Evolutionary conservation across 2,329 filamentous ascomycete species (phyloP).

Genomic region (Botrytis squamosa): DNA sequence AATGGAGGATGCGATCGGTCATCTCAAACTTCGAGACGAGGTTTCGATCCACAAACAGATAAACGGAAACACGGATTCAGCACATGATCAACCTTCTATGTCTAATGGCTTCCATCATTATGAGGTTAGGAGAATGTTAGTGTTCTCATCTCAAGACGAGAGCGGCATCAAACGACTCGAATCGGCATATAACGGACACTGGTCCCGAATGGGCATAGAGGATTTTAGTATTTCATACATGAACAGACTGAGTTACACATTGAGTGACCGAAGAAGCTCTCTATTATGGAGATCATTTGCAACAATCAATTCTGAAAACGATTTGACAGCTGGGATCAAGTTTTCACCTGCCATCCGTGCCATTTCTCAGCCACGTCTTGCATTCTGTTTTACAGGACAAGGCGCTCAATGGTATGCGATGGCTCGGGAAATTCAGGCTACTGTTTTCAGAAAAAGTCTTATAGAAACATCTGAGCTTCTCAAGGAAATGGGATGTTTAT

Average conservation of each 20-base stretch:
- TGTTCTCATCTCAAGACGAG: slow-evolving; percentile 9
- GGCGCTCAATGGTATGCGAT: slow-evolving; percentile 28
- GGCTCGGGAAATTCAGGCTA: slow-evolving; percentile 23
- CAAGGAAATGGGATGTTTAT: slow-evolving; percentile 6
- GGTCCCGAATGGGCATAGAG: too few relatives aligned
- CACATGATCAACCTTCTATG: neutral
- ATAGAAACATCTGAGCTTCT: neutral
- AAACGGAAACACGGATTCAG: too few relatives aligned
- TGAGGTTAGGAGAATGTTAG: neutral
- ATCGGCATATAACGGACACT: neutral
- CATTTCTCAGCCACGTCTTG: neutral
- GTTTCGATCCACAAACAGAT: neutral
- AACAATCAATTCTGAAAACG: neutral
- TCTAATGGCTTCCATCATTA: neutral
- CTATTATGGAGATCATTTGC: neutral
- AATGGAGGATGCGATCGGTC: slow-evolving; percentile 19
- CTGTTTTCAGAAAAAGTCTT: neutral
- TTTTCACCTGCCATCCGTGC: neutral
- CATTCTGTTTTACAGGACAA: slow-evolving; percentile 16
- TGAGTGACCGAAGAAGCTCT: neutral
- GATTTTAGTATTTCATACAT: neutral
- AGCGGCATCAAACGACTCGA: neutral
- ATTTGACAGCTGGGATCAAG: slow-evolving; percentile 20
- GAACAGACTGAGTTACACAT: slow-evolving; percentile 19
- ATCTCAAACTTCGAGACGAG: neutral